Evolutionary conservation across 257 asterid species (phyloP), one percentile per base, ranked within the genome.

Genomic region (Schizonepeta tenuifolia): DNA sequence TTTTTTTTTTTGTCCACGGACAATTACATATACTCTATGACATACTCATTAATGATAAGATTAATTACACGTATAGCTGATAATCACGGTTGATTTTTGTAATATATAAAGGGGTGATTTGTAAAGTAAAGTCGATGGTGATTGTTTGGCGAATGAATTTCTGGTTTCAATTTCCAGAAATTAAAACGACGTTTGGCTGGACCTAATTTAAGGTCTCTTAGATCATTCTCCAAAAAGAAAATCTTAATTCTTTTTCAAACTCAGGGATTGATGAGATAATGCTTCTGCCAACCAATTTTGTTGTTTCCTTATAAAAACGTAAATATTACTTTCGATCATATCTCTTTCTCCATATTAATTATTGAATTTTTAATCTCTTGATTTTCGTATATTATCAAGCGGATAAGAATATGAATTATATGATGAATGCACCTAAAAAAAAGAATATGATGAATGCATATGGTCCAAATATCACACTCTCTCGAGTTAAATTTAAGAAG

Each of bases 111-210:
- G 7, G 47, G 43, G 31, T 17, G 47, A n/a, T 53, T 38, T 69
- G 1, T 21, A 54, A 54, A 53, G 53, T 18, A 54, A 35, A 15
- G 54, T 68, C 13, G 73, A 69, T 53, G 22, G 21, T 20, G 73
- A 69, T 20, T 20, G 65, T 36, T 18, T 69, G 54, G 24, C 65
- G 12, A 68, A 69, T 69, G 21, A 21, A 20, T 47, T 49, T 18
- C 62, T 12, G 35, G 36, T 65, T 15, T 49, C 10, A 28, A n/a
- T 66, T n/a, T 28, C 7, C 4, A 7, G 11, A 38, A 62, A 5
- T 24, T 13, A 6, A 62, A 17, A 33, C 8, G 28, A n/a, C 3
- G 8, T 43, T 65, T 21, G 22, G n/a, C 1, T 14, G 12, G 31
- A 4, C 74, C 17, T 18, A 1, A 31, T 53, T 12, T 68, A 38